A percentile compares a stretch with the other conserved stretches of the same genome.
Evolutionary conservation across 1,284 basidiomycete genomes (phyloP).

Genomic region (Cystobasidiaceae sp.): DNA sequence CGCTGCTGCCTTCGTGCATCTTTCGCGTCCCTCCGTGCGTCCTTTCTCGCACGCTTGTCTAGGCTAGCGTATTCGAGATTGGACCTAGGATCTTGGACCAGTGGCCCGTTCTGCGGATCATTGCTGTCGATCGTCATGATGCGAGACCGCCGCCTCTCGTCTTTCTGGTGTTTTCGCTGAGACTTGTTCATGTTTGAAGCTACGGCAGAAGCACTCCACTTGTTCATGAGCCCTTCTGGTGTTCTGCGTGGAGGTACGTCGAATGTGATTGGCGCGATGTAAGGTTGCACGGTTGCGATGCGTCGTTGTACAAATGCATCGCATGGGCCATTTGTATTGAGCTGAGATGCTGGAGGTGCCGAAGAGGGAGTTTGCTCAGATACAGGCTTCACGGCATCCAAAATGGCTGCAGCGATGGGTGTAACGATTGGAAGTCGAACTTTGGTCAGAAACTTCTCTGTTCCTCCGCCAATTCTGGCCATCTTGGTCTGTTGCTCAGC

Average conservation of each 20-base stretch:
- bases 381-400: constrained; percentile 31
- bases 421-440: constrained; percentile 37
- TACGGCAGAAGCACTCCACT: not conserved
- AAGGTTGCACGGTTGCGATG: not conserved
- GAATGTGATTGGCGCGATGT: not conserved
- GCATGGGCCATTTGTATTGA: too few relatives aligned
- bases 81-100: too few relatives aligned
- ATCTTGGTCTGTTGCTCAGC: not conserved
- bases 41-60: too few relatives aligned
- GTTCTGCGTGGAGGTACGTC: not conserved
- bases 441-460: constrained; percentile 5
- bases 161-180: not conserved
- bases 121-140: not conserved
- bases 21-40: too few relatives aligned
- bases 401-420: constrained; percentile 5
- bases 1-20: not conserved
- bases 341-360: too few relatives aligned
- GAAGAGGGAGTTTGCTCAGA: too few relatives aligned
- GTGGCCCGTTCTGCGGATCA: not conserved
- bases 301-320: not conserved
- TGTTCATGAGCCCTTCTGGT: not conserved
- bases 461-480: not conserved
- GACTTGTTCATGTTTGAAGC: not conserved
- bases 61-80: too few relatives aligned
- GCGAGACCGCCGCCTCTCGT: not conserved